Evolutionary conservation across 2,329 filamentous ascomycete genomes (phyloP).

Genomic region (Aspergillus japonicus): DNA sequence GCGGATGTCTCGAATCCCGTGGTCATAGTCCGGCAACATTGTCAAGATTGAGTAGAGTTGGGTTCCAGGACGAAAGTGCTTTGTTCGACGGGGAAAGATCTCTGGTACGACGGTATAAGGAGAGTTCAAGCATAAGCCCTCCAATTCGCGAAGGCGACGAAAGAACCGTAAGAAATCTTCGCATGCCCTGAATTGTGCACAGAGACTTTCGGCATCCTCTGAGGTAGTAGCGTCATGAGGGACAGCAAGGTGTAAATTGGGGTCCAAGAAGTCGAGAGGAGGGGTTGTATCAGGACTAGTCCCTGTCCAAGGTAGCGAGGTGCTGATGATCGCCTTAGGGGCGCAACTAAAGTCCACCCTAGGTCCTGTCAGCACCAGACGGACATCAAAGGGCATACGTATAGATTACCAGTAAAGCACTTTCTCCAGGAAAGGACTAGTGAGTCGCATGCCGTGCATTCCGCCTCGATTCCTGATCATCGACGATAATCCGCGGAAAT

Average conservation of each 20-base stretch:
- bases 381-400: not conserved
- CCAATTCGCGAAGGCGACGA: conserved; percentile 26
- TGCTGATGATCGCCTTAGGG: conserved; percentile 29
- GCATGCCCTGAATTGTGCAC: conserved; percentile 26
- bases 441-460: conserved; percentile 29
- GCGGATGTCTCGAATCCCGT: conserved; percentile 32
- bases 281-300: conserved; percentile 23
- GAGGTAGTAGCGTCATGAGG: conserved; percentile 10
- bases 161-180: conserved; percentile 35
- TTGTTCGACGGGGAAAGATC: conserved; percentile 8
- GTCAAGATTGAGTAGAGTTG: conserved; percentile 30
- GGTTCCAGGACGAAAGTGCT: conserved; percentile 24
- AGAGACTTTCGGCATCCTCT: conserved; percentile 20
- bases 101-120: conserved; percentile 10
- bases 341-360: conserved; percentile 36
- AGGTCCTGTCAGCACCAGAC: conserved; percentile 3
- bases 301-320: conserved; percentile 32
- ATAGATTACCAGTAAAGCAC: conserved; percentile 33
- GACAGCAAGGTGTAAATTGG: conserved; percentile 22
- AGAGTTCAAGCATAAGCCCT: conserved; percentile 20
- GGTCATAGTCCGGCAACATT: conserved; percentile 32
- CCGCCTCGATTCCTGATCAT: conserved; percentile 31
- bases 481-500: conserved; percentile 29
- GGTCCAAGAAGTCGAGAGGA: conserved; percentile 24
- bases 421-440: conserved; percentile 30